A percentile compares a stretch with the other conserved stretches of the same genome.
Evolutionary conservation across 192 early-diverging fungal species (phyloP).

Genomic region (Thamnidium elegans): DNA sequence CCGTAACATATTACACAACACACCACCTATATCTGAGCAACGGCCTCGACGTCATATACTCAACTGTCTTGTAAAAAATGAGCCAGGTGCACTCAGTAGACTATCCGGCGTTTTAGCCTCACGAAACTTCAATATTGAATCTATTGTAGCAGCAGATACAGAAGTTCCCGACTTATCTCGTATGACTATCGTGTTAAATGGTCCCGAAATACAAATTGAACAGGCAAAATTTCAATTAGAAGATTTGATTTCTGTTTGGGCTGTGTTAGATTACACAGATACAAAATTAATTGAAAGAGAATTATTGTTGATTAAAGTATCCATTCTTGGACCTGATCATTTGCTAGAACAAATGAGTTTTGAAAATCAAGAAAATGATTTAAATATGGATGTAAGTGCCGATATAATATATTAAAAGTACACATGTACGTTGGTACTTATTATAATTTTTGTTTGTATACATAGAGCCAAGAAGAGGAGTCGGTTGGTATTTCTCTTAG

Average conservation of each 20-base stretch:
- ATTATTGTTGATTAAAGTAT: slow-evolving; percentile 88
- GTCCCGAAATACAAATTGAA: slow-evolving; percentile 75
- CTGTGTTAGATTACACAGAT: slow-evolving; percentile 93
- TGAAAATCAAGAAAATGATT: slow-evolving; percentile 24
- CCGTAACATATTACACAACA: slow-evolving; percentile 94
- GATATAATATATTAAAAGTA: neutral
- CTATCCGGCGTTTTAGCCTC: slow-evolving; percentile 87
- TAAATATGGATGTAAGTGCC: slow-evolving; percentile 20
- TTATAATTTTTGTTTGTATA: neutral
- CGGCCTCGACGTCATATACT: slow-evolving; percentile 83
- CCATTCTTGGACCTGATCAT: slow-evolving; percentile 66
- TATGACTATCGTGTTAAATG: slow-evolving; percentile 93
- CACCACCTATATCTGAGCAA: slow-evolving; percentile 48
- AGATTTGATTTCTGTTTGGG: slow-evolving; percentile 94
- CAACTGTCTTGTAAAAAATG: slow-evolving; percentile 91
- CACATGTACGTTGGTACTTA: neutral
- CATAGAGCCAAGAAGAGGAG: no score
- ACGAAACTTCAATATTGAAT: slow-evolving; percentile 96
- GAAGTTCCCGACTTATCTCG: slow-evolving; percentile 88
- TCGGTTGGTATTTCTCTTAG: slow-evolving; percentile 42
- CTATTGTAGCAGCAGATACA: slow-evolving; percentile 92
- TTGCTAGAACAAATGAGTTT: slow-evolving; percentile 49
- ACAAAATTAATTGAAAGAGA: slow-evolving; percentile 88
- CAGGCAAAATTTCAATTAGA: slow-evolving; percentile 92
- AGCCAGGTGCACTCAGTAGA: slow-evolving; percentile 77